These are phyloP conservation scores for Peniophora sp. DNA, from an alignment of 1,284 basidiomycete genomes.

Conservation along the genomic window DNA sequence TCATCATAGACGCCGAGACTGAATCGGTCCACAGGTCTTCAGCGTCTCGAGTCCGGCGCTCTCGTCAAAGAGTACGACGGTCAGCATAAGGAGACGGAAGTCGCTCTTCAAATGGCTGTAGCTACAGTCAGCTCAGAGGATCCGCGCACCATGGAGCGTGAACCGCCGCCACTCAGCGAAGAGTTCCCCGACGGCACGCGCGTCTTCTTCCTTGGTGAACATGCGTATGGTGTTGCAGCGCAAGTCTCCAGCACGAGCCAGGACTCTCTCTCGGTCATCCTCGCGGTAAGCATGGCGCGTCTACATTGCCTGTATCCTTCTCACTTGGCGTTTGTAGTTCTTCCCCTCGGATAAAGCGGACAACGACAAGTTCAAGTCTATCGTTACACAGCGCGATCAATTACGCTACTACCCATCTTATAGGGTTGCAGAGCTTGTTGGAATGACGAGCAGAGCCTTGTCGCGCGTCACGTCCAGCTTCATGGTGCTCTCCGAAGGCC, in stretches of 20 bases:
- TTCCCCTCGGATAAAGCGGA: conserved; percentile 78
- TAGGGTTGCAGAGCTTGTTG: conserved; percentile 62
- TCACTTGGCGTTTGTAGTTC: conserved; percentile 46
- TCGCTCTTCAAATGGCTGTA: conserved; percentile 81
- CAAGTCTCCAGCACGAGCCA: conserved; percentile 73
- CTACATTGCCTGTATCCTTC: conserved; percentile 5
- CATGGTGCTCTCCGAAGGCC: conserved; percentile 75
- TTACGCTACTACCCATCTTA: conserved; percentile 73
- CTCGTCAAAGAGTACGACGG: conserved; percentile 94
- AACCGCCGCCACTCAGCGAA: conserved; percentile 73
- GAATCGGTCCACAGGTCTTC: conserved; percentile 52
- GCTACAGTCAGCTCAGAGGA: conserved; percentile 80
- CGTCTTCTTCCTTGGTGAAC: conserved; percentile 93
- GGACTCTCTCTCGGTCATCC: conserved; percentile 63
- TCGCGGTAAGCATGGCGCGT: conserved; percentile 54
- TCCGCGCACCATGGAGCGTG: conserved; percentile 78
- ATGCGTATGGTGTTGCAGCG: conserved; percentile 92
- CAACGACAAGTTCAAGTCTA: conserved; percentile 66
- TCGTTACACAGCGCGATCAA: conserved; percentile 50
- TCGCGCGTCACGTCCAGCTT: conserved; percentile 92
- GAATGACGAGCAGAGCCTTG: conserved; percentile 68
- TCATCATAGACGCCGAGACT: conserved; percentile 1
- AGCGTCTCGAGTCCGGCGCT: conserved; percentile 82
- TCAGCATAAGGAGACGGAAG: conserved; percentile 73
- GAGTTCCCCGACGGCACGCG: conserved; percentile 90